These are phyloP conservation scores for Rhizopogon vesiculosus DNA, from an alignment of 768 basidiomycete species.

Conservation along the genomic window DNA sequence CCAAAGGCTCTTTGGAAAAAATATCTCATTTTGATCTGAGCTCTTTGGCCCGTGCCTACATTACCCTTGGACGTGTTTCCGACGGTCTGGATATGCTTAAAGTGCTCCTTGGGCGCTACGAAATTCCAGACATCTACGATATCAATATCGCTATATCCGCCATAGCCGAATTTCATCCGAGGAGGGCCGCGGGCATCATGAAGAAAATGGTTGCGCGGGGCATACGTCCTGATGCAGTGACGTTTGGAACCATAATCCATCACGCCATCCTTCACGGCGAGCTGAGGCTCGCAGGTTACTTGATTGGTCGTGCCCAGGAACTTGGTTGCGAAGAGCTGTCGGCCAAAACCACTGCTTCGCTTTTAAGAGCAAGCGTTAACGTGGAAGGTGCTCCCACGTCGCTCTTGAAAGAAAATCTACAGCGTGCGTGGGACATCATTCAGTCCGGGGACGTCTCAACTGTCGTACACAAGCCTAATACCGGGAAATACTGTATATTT, in stretches of 20 bases:
- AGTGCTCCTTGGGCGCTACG: conserved; percentile 40
- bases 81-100: conserved; percentile 46
- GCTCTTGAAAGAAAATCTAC: conserved; percentile 31
- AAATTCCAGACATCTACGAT: conserved; percentile 59
- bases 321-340: conserved; percentile 33
- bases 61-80: conserved; percentile 45
- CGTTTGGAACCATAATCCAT: conserved; percentile 61
- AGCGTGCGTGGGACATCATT: conserved; percentile 39
- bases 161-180: conserved; percentile 45
- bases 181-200: conserved; percentile 42
- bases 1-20: conserved; percentile 40
- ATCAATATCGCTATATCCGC: conserved; percentile 58
- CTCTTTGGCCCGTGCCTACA: conserved; percentile 57
- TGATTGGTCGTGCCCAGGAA: conserved; percentile 37
- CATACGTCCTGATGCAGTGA: conserved; percentile 46
- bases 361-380: conserved; percentile 40
- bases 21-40: conserved; percentile 51
- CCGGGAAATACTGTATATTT: conserved; percentile 48
- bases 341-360: conserved; percentile 42
- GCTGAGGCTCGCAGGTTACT: conserved; percentile 34
- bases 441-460: conserved; percentile 29
- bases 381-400: conserved; percentile 18
- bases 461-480: conserved; percentile 37
- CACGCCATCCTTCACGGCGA: conserved; percentile 46
- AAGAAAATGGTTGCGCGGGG: conserved; percentile 44